Percentiles rank a stretch among this genome's conserved stretches.
Conservation (phyloP, 768 basidiomycete species). For the Hypsizygus marmoreus region DNA sequence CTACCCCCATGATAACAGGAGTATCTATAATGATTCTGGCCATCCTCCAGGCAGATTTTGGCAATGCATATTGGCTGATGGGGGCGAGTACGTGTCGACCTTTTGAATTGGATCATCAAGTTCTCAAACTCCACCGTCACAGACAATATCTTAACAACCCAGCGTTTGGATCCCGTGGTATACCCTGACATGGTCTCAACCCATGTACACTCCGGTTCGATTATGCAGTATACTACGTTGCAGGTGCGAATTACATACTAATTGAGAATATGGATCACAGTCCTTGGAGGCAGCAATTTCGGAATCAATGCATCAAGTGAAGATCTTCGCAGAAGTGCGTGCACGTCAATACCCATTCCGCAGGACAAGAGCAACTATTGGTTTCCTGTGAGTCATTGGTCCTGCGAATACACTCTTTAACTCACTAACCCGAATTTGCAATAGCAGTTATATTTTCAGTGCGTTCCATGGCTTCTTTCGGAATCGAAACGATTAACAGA, state of each 20-base stretch:
- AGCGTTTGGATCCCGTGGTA: slow-evolving; percentile 40
- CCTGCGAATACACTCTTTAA: background rate
- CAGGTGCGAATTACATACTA: no score
- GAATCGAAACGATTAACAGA: background rate
- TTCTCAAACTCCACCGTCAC: background rate
- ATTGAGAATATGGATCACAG: slow-evolving; percentile 19
- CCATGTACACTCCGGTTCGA: slow-evolving; percentile 35
- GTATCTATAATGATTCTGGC: no score
- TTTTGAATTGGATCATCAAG: background rate
- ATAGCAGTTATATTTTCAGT: slow-evolving; percentile 34
- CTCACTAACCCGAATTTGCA: background rate
- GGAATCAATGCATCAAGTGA: slow-evolving; percentile 29
- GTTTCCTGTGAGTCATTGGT: slow-evolving; percentile 24
- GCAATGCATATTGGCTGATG: slow-evolving; percentile 30
- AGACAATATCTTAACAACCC: slow-evolving; percentile 39
- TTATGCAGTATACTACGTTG: background rate
- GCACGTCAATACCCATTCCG: slow-evolving; percentile 37
- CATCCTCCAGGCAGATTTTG: background rate
- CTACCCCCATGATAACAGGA: no score
- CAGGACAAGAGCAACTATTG: slow-evolving; percentile 41
- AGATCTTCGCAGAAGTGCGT: slow-evolving; percentile 33
- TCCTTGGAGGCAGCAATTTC: slow-evolving; percentile 41
- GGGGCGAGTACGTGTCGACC: slow-evolving; percentile 24
- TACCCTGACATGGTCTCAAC: slow-evolving; percentile 31
- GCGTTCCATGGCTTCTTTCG: slow-evolving; percentile 3